Evolutionary conservation across 176 grass and related monocot genomes (phyloP).

Genomic region (Dendrocalamus sinicus): DNA sequence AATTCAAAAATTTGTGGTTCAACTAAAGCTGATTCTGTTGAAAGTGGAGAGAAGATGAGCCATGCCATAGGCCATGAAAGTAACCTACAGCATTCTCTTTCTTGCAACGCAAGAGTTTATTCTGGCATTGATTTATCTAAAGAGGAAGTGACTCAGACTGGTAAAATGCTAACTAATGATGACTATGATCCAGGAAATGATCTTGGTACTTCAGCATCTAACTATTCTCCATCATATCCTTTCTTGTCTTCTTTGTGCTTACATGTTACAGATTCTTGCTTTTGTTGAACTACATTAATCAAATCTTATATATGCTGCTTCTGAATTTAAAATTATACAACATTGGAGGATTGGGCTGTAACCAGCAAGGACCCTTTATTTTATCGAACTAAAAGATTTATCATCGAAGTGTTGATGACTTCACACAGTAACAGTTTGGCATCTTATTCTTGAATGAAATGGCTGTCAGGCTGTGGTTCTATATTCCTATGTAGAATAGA

Average conservation of each 20-base stretch:
- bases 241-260: slow-evolving; percentile 11
- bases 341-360: not conserved
- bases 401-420: slow-evolving; percentile 13
- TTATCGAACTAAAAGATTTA: slow-evolving; percentile 12
- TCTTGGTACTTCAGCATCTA: slow-evolving; percentile 52
- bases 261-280: slow-evolving; percentile 27
- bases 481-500: slow-evolving; percentile 1
- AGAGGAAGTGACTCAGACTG: slow-evolving; percentile 84
- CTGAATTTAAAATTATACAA: slow-evolving; percentile 13
- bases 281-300: slow-evolving; percentile 5
- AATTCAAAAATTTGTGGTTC: slow-evolving; percentile 85
- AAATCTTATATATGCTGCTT: slow-evolving; percentile 18
- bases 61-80: slow-evolving; percentile 62
- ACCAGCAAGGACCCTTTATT: not conserved
- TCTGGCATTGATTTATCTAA: slow-evolving; percentile 86
- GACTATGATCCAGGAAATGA: slow-evolving; percentile 66
- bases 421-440: slow-evolving; percentile 6
- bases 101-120: slow-evolving; percentile 93
- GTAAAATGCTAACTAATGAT: slow-evolving; percentile 47
- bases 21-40: slow-evolving; percentile 87
- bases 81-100: slow-evolving; percentile 84
- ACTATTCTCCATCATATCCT: not conserved
- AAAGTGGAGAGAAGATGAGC: slow-evolving; percentile 85
- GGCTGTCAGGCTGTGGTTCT: not conserved
- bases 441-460: slow-evolving; percentile 27